Conservation (phyloP, 257 asterid species). For the Penstemon barbatus region DNA sequence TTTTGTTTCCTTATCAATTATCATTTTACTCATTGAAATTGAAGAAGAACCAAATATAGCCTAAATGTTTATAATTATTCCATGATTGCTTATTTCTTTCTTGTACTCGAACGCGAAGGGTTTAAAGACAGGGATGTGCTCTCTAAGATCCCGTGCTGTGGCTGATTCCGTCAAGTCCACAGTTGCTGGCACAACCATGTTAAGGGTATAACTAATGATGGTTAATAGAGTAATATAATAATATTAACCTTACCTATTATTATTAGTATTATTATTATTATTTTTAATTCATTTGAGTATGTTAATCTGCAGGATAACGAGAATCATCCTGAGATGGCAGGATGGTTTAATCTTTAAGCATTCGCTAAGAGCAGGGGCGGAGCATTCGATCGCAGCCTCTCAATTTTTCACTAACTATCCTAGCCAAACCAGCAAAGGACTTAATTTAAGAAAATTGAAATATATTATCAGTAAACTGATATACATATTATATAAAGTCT, state of each 20-base stretch:
- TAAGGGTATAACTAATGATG: constrained; percentile 43
- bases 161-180: constrained; percentile 96
- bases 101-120: constrained; percentile 48
- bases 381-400: too few relatives aligned
- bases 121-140: constrained; percentile 95
- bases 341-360: constrained; percentile 75
- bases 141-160: constrained; percentile 84
- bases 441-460: too few relatives aligned
- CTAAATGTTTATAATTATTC: not conserved
- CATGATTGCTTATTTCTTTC: not conserved
- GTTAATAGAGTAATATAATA: not conserved
- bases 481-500: too few relatives aligned
- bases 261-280: too few relatives aligned
- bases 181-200: constrained; percentile 61
- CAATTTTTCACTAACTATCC: too few relatives aligned
- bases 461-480: too few relatives aligned
- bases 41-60: too few relatives aligned
- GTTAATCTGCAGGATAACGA: constrained; percentile 46
- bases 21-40: too few relatives aligned
- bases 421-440: too few relatives aligned
- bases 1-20: too few relatives aligned
- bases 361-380: constrained; percentile 42
- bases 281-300: not conserved
- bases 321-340: constrained; percentile 55
- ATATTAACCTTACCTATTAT: not conserved